Conservation (phyloP, 2,329 filamentous ascomycete genomes). For the Cordyceps tenuipes region DNA sequence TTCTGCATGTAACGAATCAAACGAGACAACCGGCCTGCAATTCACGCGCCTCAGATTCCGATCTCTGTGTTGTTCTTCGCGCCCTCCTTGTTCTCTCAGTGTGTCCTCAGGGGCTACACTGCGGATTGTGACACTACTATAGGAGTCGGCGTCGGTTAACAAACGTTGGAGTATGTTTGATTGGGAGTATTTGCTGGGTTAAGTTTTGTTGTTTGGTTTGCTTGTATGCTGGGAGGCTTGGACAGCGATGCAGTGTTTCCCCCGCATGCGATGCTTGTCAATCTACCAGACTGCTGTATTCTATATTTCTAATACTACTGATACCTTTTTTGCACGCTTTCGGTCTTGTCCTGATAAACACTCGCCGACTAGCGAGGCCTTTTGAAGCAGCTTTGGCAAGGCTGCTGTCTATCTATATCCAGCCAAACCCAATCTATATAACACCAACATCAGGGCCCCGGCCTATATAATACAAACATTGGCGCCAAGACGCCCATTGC, state of each 20-base stretch:
- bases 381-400: neutral
- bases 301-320: conserved; percentile 27
- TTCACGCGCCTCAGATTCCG: neutral
- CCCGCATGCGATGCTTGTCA: conserved; percentile 11
- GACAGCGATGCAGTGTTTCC: conserved; percentile 1
- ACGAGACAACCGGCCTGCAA: neutral
- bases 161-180: neutral
- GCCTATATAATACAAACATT: neutral
- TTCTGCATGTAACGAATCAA: neutral
- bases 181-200: neutral
- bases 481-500: neutral
- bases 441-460: neutral
- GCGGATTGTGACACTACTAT: neutral
- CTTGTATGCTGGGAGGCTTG: conserved; percentile 1
- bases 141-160: neutral
- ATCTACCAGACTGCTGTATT: conserved; percentile 18
- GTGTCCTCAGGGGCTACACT: neutral
- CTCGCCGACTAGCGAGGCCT: neutral
- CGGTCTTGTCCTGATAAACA: neutral
- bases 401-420: neutral
- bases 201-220: conserved; percentile 4
- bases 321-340: conserved; percentile 20
- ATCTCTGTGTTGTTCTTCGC: neutral
- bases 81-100: neutral
- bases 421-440: neutral